Evolutionary conservation across 2,329 filamentous ascomycete species (phyloP), one percentile per base, ranked within the genome.

Genomic region (Cordyceps cicadae): DNA sequence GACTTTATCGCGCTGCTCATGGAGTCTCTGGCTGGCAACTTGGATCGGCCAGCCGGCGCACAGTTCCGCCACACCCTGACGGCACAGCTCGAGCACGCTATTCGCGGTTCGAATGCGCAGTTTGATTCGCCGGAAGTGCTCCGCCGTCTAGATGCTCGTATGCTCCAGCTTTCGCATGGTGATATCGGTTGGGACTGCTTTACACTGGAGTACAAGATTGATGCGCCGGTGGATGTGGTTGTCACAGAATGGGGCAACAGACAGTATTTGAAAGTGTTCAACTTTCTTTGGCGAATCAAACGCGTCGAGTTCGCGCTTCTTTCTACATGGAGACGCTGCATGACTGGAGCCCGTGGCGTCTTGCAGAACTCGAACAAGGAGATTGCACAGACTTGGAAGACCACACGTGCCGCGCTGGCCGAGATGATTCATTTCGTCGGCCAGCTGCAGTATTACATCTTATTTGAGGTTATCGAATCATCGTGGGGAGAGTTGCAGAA

Each of bases 161-260:
- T 99, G 93, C 82, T 99, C 46, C 93, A 97, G 75, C 82, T 97
- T 6, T 95, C 89, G 9, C 92, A 97, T 68, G 94, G 94, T 56
- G 94, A 99, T 68, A 97, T 97, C 58, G 94, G 94, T 54, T 99
- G 94, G 94, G 94, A 99, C 70, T 96, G 95, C 70, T 99, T 99
- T 75, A 99, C 94, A 0, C 84, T 99, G 9, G 95, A 99, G 72
- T 99, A 99, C 77, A 97, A 97, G 72, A 94, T 99, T 66, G 92
- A 96, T 71, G 89, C 93, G 2, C 94, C 94, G 0, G 90, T 97
- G 26, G 94, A 99, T 71, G 94, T 99, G 32, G 92, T 99, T 53
- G 92, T 99, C 45, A 97, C 93, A 0, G 91, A 95, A 48, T 97
- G 92, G 85, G 92, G 92, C 51, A 93, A 90, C 66, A 89, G 93